Evolutionary conservation across 2,329 filamentous ascomycete genomes (phyloP).

Genomic region (Ceratocystis albifundus): DNA sequence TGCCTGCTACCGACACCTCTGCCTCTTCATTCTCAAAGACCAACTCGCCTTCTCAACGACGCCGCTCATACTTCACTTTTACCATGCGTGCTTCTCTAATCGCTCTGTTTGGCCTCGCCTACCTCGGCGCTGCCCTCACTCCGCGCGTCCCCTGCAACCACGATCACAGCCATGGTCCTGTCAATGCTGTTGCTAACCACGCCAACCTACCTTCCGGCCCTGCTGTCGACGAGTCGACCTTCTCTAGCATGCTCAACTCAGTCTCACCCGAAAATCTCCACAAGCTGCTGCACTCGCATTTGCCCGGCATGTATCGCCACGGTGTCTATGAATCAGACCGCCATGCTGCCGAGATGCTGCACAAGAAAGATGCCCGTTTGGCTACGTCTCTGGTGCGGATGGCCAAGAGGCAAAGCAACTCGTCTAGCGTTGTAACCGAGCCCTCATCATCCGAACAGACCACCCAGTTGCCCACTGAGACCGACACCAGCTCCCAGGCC

Average conservation of each 20-base stretch:
- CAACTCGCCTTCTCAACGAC: constrained; percentile 5
- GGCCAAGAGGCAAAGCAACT: constrained; percentile 46
- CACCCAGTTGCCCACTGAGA: constrained; percentile 8
- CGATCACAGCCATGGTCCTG: background rate
- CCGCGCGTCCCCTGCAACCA: constrained; percentile 12
- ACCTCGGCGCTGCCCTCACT: constrained; percentile 12
- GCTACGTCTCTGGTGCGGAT: constrained; percentile 53
- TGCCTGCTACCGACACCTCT: constrained; percentile 16
- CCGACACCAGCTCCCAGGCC: constrained; percentile 22
- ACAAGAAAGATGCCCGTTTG: constrained; percentile 48
- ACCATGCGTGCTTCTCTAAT: constrained; percentile 18
- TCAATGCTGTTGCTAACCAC: background rate
- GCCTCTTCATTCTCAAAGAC: background rate
- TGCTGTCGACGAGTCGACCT: constrained; percentile 12
- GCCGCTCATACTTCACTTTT: constrained; percentile 12
- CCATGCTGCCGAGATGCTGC: constrained; percentile 51
- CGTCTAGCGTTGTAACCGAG: constrained; percentile 28
- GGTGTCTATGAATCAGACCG: constrained; percentile 56
- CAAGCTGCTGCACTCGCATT: constrained; percentile 51
- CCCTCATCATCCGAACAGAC: constrained; percentile 24
- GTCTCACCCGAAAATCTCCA: constrained; percentile 52
- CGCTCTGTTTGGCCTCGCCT: constrained; percentile 18
- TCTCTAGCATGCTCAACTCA: constrained; percentile 36
- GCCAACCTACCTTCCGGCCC: constrained; percentile 9
- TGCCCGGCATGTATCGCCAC: constrained; percentile 53